phyloP scores from a whole-genome alignment of 1,284 basidiomycete species.

The Calocybe gambosa region DNA sequence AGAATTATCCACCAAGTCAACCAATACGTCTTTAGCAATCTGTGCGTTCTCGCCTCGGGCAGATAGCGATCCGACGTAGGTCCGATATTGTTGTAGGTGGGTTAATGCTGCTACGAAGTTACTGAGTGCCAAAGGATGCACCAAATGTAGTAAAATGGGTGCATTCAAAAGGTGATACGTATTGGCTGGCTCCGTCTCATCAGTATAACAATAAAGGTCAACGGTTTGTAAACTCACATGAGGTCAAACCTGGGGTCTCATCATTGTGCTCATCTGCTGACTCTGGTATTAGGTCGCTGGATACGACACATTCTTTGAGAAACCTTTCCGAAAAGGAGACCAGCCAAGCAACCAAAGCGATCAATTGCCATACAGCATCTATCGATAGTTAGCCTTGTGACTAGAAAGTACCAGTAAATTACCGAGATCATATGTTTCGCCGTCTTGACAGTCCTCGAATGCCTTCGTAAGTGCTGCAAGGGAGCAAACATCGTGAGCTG shows the following conservation, averaged over 20 bases:
- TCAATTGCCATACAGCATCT: constrained; percentile 69
- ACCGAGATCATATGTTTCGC: constrained; percentile 58
- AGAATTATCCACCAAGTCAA: constrained; percentile 57
- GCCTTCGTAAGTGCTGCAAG: constrained; percentile 51
- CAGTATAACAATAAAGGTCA: neutral
- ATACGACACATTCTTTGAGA: constrained; percentile 56
- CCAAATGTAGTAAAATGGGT: constrained; percentile 49
- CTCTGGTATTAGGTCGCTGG: constrained; percentile 22
- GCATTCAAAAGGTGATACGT: constrained; percentile 18
- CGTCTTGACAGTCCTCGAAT: constrained; percentile 63
- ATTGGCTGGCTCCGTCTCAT: neutral
- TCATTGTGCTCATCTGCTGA: constrained; percentile 3
- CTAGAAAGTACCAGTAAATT: constrained; percentile 7
- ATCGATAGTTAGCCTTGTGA: constrained; percentile 9
- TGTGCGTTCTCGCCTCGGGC: constrained; percentile 53
- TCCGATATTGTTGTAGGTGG: constrained; percentile 54
- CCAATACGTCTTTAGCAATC: constrained; percentile 54
- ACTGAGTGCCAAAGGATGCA: constrained; percentile 53
- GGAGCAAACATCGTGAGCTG: constrained; percentile 59
- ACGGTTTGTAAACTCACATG: constrained; percentile 1
- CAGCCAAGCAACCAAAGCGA: constrained; percentile 53
- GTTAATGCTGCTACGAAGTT: constrained; percentile 41
- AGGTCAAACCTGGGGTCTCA: neutral
- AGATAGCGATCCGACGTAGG: constrained; percentile 42
- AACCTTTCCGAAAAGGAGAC: constrained; percentile 56